These are phyloP conservation scores for Balakata baccata DNA, from an alignment of 345 rosid genomes.

Conservation along the genomic window DNA sequence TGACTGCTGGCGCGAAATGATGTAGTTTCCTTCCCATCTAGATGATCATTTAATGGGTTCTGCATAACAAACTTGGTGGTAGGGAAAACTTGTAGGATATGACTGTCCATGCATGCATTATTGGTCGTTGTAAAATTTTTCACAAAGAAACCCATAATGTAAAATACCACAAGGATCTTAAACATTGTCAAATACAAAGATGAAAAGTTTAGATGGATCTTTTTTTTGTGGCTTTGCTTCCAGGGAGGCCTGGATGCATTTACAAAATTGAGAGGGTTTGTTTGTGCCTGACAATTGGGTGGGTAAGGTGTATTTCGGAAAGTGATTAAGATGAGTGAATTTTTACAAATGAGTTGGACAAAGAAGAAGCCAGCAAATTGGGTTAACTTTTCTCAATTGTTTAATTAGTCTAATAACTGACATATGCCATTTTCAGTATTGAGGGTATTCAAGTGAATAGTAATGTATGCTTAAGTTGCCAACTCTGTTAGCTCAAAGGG, in stretches of 20 bases:
- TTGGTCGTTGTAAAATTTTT: not conserved
- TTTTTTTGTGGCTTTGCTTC: not conserved
- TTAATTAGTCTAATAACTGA: not conserved
- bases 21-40: not conserved
- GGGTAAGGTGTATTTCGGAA: not conserved
- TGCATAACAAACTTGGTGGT: not conserved
- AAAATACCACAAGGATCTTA: not conserved
- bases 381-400: not conserved
- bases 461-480: not conserved
- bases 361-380: not conserved
- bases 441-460: not conserved
- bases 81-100: not conserved
- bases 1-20: not conserved
- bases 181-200: not conserved
- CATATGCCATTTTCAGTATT: not conserved
- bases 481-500: not conserved
- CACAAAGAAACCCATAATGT: not conserved
- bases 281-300: not conserved
- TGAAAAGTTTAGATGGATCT: not conserved
- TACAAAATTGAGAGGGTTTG: not conserved
- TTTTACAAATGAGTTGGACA: not conserved
- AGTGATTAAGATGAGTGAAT: not conserved
- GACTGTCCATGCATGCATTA: not conserved
- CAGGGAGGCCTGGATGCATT: not conserved
- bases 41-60: not conserved